phyloP scores from a whole-genome alignment of 306 rosid species.

The Cucumis sativus region Cucumber_9930_V3 NC_026655.2:19039501-19040000 shows the following conservation, averaged over 20 bases:
- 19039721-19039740: slow-evolving; percentile 55
- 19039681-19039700: slow-evolving; percentile 7
- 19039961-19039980: slow-evolving; percentile 4
- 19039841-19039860: slow-evolving; percentile 45
- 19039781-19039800: slow-evolving; percentile 62
- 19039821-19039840: slow-evolving; percentile 62
- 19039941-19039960: slow-evolving; percentile 23
- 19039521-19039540: neutral
- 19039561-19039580: slow-evolving; percentile 58
- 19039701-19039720: slow-evolving; percentile 1
- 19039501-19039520: neutral
- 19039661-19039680: slow-evolving; percentile 27
- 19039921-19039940: slow-evolving; percentile 70
- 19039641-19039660: slow-evolving; percentile 92
- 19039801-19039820: slow-evolving; percentile 43
- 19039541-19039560: neutral
- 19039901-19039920: slow-evolving; percentile 61
- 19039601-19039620: slow-evolving; percentile 72
- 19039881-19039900: slow-evolving; percentile 61
- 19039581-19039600: slow-evolving; percentile 44
- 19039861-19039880: slow-evolving; percentile 85
- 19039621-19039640: slow-evolving; percentile 85
- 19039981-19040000: neutral
- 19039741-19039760: slow-evolving; percentile 86
- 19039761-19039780: slow-evolving; percentile 80